These are phyloP conservation scores for Avena insularis DNA, from an alignment of 176 grass and related monocot species.

Conservation along the genomic window DNA sequence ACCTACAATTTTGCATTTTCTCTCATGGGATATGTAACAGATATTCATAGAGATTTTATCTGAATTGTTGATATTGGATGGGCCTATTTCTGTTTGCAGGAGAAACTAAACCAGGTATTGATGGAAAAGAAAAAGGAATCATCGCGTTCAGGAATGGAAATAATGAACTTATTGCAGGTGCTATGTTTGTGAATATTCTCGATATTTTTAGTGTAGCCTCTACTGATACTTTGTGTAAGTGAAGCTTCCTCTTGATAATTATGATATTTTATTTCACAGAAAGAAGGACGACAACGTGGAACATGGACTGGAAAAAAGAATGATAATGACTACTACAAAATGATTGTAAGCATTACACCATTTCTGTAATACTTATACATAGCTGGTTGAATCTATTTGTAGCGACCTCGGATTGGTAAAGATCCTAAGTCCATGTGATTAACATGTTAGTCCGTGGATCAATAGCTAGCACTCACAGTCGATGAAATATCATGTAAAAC, in stretches of 20 bases:
- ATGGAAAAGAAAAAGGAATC: conserved; percentile 99
- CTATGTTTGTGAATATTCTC: conserved; percentile 27
- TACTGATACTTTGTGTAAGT: neutral
- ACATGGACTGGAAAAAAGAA: conserved; percentile 99
- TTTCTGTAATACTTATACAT: conserved; percentile 17
- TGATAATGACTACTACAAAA: conserved; percentile 95
- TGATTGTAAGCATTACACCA: conserved; percentile 77
- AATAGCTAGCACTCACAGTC: no score
- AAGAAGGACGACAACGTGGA: conserved; percentile 93
- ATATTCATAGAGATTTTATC: conserved; percentile 10
- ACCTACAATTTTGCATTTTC: neutral
- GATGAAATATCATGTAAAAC: no score
- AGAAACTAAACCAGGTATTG: conserved; percentile 89
- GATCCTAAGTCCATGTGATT: no score
- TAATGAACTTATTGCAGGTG: conserved; percentile 98
- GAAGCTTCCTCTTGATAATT: conserved; percentile 7
- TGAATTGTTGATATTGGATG: conserved; percentile 2
- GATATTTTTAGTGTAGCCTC: conserved; percentile 9
- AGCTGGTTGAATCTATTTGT: conserved; percentile 23
- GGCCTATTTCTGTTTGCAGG: conserved; percentile 57
- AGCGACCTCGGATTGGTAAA: no score
- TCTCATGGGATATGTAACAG: neutral
- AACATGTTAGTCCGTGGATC: no score
- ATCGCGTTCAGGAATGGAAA: conserved; percentile 97
- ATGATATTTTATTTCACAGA: conserved; percentile 61